Base-by-base conservation (phyloP, 2,329 filamentous ascomycete genomes). In the Fusarium concolor region DNA sequence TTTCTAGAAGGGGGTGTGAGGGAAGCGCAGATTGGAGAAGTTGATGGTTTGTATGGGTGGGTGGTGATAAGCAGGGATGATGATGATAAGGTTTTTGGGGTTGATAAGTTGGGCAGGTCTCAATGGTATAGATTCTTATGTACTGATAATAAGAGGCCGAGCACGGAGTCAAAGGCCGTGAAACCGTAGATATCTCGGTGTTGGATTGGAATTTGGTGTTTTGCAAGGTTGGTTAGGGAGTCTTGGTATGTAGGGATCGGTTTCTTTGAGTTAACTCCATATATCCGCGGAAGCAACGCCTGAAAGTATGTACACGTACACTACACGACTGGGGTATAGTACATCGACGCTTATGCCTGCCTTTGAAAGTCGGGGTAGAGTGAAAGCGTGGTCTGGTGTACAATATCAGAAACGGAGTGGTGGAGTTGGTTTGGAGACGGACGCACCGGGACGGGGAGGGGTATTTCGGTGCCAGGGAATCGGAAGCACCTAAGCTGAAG, bases 1-100 rank as follows among this genome's bases (percentile, higher is more conserved):
- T 59, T 62, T 67, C 51, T 58, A 64, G 52, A 67, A 67, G 52
- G 47, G 63, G 57, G 58, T 44, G 56, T 59, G 37, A 49, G 39
- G 31, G 46, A 62, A 51, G 29, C 33, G 31, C 52, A 33, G 43
- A 39, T 67, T 62, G 62, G 45, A 38, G 41, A 39, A 28, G 28
- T 42, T 28, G 17, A 31, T 31, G 9, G n/a, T n/a, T n/a, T 29
- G 28, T 45, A 33, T 38, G 28, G 41, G 28, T 49, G 59, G 54
- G 46, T 39, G 26, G 38, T 65, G 62, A 65, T 54, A 65, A 57
- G 54, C 54, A 60, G 49, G 62, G 62, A 49, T 65, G 47, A 46
- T 17, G 17, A n/a, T 59, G 62, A 65, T 65, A 62, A 62, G 58
- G 43, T 51, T 56, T 60, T 61, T 37, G 28, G 62, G 39, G 38